Evolutionary conservation across 345 rosid species (phyloP), one percentile per base, ranked within the genome.

Genomic region (Rhodamnia argentea): DNA sequence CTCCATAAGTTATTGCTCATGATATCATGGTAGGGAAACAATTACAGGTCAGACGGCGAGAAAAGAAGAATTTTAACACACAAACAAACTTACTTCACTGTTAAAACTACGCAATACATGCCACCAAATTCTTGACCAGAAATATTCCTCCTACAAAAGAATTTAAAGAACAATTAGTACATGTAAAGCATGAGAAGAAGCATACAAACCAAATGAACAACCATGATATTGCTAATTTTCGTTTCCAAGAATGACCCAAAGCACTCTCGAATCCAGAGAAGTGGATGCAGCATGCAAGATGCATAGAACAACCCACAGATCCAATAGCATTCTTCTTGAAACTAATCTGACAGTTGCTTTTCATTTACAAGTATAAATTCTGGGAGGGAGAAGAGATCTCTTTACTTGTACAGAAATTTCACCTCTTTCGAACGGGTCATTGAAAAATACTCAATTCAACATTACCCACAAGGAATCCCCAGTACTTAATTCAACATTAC

Each of bases 121-220:
- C 99, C 98, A 78, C 96, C 96, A 86, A 98, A 98, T 88, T 98
- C 99, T 89, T 98, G 99, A 44, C 98, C 99, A n/a, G 96, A 95
- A 86, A 98, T 96, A 89, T 96, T 96, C 88, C 96, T 92, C 94
- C 99, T 98, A 95, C 88, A 91, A 84, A 75, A 86, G 52, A 58
- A 85, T 18, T n/a, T 84, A 29, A 42, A 44, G 82, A 57, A 44
- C 86, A 53, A 85, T 86, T 56, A 52, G 60, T 57, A 85, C 55
- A 74, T 84, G 84, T 83, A 26, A 23, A 85, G 82, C 32, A 29
- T 52, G 50, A 64, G 56, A 78, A 51, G 24, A 75, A 70, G 47
- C 81, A 70, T 10, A 52, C 59, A 83, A 83, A 40, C 84, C 44
- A 83, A 55, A 52, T 9, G 59, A 27, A 53, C 26, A 18, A 83